Conservation (phyloP, 768 basidiomycete species). For the Lentinula aciculospora region DNA sequence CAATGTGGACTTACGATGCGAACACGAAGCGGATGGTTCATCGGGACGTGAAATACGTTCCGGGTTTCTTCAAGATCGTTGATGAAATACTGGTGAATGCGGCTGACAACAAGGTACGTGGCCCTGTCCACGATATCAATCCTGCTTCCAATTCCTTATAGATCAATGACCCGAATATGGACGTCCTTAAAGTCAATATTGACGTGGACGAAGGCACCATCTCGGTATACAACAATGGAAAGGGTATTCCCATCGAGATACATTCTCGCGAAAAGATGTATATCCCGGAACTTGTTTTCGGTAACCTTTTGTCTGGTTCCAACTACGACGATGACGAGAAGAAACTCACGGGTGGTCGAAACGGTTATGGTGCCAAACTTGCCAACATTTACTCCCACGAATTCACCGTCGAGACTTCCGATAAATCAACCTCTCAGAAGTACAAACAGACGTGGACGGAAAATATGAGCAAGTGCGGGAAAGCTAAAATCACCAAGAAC, state of each 20-base stretch:
- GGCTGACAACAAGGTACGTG: conserved; percentile 92
- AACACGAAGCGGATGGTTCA: conserved; percentile 79
- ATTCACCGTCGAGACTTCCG: conserved; percentile 94
- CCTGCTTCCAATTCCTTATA: conserved; percentile 22
- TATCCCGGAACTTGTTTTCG: conserved; percentile 97
- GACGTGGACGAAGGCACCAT: conserved; percentile 81
- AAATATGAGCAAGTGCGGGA: conserved; percentile 87
- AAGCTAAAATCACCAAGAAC: conserved; percentile 93
- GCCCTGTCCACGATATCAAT: background rate
- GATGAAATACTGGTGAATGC: conserved; percentile 99
- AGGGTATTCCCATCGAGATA: conserved; percentile 95
- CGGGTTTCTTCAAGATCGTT: conserved; percentile 98
- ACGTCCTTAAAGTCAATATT: conserved; percentile 83
- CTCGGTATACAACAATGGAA: conserved; percentile 92
- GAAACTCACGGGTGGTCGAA: conserved; percentile 96
- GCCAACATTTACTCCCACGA: conserved; percentile 97
- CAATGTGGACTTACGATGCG: conserved; percentile 92
- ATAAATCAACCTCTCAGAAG: conserved; percentile 79
- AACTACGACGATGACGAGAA: conserved; percentile 99
- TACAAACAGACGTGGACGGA: conserved; percentile 93
- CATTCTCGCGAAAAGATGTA: conserved; percentile 90
- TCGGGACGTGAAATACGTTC: conserved; percentile 85
- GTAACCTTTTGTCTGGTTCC: conserved; percentile 87
- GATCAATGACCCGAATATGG: conserved; percentile 93
- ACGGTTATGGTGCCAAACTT: conserved; percentile 97